These are phyloP conservation scores for Friedmanniomyces simplex DNA, from an alignment of 495 filamentous ascomycete genomes.

Conservation along the genomic window DNA sequence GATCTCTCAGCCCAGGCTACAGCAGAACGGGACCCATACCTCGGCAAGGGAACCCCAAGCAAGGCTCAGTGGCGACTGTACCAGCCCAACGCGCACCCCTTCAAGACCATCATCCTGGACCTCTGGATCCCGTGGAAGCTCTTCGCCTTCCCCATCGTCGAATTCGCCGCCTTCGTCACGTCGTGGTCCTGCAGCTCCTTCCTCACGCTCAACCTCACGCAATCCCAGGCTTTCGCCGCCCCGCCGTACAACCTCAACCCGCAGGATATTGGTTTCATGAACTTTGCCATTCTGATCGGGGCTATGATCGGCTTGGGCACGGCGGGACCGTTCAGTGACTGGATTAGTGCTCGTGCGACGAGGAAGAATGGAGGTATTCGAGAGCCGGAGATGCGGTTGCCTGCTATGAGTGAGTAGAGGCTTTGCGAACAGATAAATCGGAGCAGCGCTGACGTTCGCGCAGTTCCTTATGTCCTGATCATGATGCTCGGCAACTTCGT, in stretches of 20 bases:
- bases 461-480: conserved; percentile 44
- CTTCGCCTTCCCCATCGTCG: conserved; percentile 53
- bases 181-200: conserved; percentile 51
- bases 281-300: conserved; percentile 41
- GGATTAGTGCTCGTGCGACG: conserved; percentile 47
- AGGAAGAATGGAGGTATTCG: conserved; percentile 50
- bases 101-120: conserved; percentile 36
- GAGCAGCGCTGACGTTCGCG: not conserved
- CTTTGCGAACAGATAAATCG: not conserved
- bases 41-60: conserved; percentile 43
- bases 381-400: conserved; percentile 61
- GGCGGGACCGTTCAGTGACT: conserved; percentile 52
- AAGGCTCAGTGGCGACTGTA: conserved; percentile 46
- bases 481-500: conserved; percentile 51
- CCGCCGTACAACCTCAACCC: conserved; percentile 49
- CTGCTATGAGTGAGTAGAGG: conserved; percentile 35
- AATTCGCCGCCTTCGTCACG: conserved; percentile 49
- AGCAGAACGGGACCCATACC: conserved; percentile 26
- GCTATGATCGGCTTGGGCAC: conserved; percentile 45
- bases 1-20: conserved; percentile 25
- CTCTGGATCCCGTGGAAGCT: conserved; percentile 46
- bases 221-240: conserved; percentile 48
- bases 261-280: conserved; percentile 43
- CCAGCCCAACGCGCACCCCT: conserved; percentile 34
- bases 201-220: conserved; percentile 54